Percentiles rank a stretch among this genome's conserved stretches.
These are phyloP conservation scores for Xylaria telfairii DNA, from an alignment of 495 filamentous ascomycete genomes.

Conservation along the genomic window DNA sequence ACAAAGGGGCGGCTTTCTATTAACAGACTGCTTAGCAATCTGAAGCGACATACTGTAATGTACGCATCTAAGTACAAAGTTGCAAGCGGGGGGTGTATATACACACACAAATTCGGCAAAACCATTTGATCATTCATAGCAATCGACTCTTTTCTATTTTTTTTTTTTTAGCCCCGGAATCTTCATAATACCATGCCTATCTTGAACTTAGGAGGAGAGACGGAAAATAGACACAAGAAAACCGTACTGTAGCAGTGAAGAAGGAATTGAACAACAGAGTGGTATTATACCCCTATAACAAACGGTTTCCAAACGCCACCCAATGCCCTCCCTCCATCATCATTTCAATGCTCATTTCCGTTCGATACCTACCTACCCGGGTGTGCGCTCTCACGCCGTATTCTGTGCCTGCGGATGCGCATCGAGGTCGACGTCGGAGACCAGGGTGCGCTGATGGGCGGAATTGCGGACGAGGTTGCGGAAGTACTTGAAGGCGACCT, in stretches of 20 bases:
- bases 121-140: background rate
- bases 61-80: background rate
- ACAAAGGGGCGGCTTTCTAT: background rate
- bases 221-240: background rate
- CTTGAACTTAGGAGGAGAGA: background rate
- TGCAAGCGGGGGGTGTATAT: background rate
- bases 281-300: constrained; percentile 15
- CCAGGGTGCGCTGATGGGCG: constrained; percentile 69
- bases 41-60: background rate
- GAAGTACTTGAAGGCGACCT: constrained; percentile 85
- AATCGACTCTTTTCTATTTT: background rate
- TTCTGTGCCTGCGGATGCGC: constrained; percentile 56
- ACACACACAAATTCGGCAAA: background rate
- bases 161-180: background rate
- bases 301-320: constrained; percentile 20
- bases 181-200: background rate
- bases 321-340: constrained; percentile 2
- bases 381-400: background rate
- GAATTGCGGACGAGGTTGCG: constrained; percentile 81
- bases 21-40: background rate
- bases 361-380: background rate
- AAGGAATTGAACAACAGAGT: constrained; percentile 16
- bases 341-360: background rate
- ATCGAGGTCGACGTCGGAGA: constrained; percentile 84
- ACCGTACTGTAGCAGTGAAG: background rate